These are phyloP conservation scores for Pseudocercospora cruenta DNA, from an alignment of 2,329 filamentous ascomycete species.

Conservation along the genomic window DNA sequence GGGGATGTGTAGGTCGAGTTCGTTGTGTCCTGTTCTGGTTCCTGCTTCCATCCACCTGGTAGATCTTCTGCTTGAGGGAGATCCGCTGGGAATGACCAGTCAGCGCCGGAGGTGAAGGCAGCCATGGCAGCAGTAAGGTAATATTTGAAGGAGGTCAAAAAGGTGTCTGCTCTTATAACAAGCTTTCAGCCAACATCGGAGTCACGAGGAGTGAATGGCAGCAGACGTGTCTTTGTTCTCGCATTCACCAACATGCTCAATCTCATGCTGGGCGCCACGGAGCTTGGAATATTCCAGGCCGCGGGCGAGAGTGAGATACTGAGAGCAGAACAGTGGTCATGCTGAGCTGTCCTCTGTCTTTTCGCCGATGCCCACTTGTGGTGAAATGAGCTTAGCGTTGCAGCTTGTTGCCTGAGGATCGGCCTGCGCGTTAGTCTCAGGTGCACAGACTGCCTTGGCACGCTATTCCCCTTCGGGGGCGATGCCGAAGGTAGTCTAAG, in stretches of 20 bases:
- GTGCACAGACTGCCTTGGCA: no score
- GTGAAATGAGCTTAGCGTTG: not conserved
- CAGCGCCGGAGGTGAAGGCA: conserved; percentile 44
- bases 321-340: not conserved
- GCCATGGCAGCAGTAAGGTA: conserved; percentile 41
- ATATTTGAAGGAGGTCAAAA: not conserved
- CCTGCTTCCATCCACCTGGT: not conserved
- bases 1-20: not conserved
- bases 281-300: conserved; percentile 3
- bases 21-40: not conserved
- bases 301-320: not conserved
- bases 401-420: not conserved
- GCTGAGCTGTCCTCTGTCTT: not conserved
- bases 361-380: not conserved
- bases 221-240: conserved; percentile 8
- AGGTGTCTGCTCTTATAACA: not conserved
- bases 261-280: not conserved
- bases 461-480: no score
- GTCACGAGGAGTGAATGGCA: conserved; percentile 3
- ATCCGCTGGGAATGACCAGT: conserved; percentile 54
- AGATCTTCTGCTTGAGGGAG: conserved; percentile 38
- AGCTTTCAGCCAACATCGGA: conserved; percentile 15
- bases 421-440: not conserved
- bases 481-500: no score
- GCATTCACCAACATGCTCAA: conserved; percentile 3